Conservation (phyloP, 768 basidiomycete genomes). For the Hericium alpestre region DNA sequence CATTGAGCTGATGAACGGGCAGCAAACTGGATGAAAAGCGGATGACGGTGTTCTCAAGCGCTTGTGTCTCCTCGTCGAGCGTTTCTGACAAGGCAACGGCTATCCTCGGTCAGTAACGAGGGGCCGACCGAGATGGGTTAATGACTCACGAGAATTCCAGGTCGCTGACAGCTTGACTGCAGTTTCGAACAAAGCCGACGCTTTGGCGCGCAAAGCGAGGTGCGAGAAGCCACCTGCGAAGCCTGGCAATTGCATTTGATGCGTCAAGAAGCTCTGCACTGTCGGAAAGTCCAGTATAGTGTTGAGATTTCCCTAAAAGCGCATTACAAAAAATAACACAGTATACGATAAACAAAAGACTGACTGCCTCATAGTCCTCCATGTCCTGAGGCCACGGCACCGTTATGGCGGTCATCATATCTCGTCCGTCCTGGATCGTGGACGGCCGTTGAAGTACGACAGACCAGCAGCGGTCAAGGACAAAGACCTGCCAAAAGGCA, state of each 20-base stretch:
- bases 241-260: slow-evolving; percentile 40
- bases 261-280: slow-evolving; percentile 46
- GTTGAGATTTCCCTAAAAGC: slow-evolving; percentile 45
- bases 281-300: slow-evolving; percentile 44
- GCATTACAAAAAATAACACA: background rate
- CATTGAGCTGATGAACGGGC: slow-evolving; percentile 54
- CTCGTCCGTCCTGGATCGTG: slow-evolving; percentile 53
- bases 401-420: slow-evolving; percentile 46
- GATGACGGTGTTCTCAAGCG: slow-evolving; percentile 52
- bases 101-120: slow-evolving; percentile 1
- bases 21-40: slow-evolving; percentile 56
- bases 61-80: slow-evolving; percentile 47
- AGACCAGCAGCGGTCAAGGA: slow-evolving; percentile 75
- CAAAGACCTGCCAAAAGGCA: slow-evolving; percentile 79
- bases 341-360: slow-evolving; percentile 13
- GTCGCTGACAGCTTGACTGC: slow-evolving; percentile 49
- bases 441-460: slow-evolving; percentile 58
- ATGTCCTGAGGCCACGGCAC: slow-evolving; percentile 72
- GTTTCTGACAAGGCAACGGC: slow-evolving; percentile 21
- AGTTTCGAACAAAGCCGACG: slow-evolving; percentile 63
- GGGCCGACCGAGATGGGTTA: slow-evolving; percentile 3
- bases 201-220: slow-evolving; percentile 59
- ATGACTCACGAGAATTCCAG: slow-evolving; percentile 48
- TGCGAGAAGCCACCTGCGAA: slow-evolving; percentile 47
- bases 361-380: slow-evolving; percentile 61